A percentile compares a stretch with the other conserved stretches of the same genome.
These are phyloP conservation scores for Phytophthora uliginosa DNA, from an alignment of 352 stramenopile species.

Conservation along the genomic window DNA sequence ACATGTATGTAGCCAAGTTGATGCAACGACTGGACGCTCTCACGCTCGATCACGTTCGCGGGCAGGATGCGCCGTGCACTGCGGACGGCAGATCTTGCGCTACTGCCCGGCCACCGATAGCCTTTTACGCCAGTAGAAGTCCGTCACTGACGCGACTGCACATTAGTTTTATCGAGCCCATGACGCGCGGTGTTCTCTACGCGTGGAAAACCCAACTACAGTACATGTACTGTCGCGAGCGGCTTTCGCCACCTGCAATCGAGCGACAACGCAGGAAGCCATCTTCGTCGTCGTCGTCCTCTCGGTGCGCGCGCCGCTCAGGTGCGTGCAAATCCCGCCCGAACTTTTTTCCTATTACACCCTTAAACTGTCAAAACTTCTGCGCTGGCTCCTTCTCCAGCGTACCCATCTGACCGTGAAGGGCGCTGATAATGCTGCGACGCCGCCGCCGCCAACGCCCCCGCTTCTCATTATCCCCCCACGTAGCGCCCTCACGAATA, in stretches of 20 bases:
- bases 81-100: slow-evolving; percentile 14
- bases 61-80: slow-evolving; percentile 4
- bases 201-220: neutral
- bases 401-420: slow-evolving; percentile 2
- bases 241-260: neutral
- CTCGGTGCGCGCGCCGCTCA: slow-evolving; percentile 8
- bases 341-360: neutral
- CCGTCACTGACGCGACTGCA: neutral
- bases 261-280: slow-evolving; percentile 3
- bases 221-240: neutral
- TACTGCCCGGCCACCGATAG: neutral
- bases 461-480: slow-evolving; percentile 5
- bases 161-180: neutral
- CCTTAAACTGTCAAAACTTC: neutral
- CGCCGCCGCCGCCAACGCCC: neutral
- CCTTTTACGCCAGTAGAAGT: slow-evolving; percentile 2
- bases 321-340: neutral
- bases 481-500: neutral
- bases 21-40: slow-evolving; percentile 3
- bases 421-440: slow-evolving; percentile 1
- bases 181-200: neutral
- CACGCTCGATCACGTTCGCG: neutral
- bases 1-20: slow-evolving; percentile 11
- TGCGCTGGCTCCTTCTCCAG: slow-evolving; percentile 3
- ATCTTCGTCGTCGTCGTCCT: slow-evolving; percentile 4